Conservation (phyloP, 78 protist genomes). For the Dictyostelium intermedium region DNA sequence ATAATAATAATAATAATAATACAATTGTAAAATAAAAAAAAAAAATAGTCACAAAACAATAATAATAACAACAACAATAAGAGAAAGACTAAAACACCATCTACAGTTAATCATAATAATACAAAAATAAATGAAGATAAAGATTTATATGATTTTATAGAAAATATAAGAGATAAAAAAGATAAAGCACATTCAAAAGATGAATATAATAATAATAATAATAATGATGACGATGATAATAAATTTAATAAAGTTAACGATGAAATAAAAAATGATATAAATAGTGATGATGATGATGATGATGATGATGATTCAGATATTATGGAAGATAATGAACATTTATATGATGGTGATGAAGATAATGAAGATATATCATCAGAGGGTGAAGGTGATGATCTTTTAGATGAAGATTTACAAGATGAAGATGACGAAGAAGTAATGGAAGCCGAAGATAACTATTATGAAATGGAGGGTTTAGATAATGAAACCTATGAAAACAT, state of each 20-base stretch:
- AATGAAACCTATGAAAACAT: constrained; percentile 28
- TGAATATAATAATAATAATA: not conserved
- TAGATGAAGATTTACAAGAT: constrained; percentile 21
- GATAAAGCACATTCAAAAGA: not conserved
- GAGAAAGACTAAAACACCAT: not conserved
- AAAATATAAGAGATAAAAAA: not conserved
- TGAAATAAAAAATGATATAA: not conserved
- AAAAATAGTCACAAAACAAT: not conserved
- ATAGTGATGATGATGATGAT: not conserved
- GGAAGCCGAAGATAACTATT: constrained; percentile 7
- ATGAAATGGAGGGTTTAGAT: constrained; percentile 67
- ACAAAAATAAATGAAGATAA: not conserved
- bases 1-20: not conserved
- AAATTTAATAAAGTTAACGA: not conserved
- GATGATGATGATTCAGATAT: constrained; percentile 48
- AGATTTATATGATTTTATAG: not conserved
- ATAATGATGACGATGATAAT: not conserved
- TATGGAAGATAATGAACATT: not conserved
- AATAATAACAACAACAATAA: not conserved
- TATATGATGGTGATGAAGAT: constrained; percentile 65
- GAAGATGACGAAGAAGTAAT: constrained; percentile 25
- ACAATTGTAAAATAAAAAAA: not conserved
- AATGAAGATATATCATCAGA: constrained; percentile 7
- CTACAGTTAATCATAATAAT: not conserved
- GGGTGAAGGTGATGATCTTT: constrained; percentile 69